These are phyloP conservation scores for Geranium rotundifolium DNA, from an alignment of 345 rosid species.

Conservation along the genomic window DNA sequence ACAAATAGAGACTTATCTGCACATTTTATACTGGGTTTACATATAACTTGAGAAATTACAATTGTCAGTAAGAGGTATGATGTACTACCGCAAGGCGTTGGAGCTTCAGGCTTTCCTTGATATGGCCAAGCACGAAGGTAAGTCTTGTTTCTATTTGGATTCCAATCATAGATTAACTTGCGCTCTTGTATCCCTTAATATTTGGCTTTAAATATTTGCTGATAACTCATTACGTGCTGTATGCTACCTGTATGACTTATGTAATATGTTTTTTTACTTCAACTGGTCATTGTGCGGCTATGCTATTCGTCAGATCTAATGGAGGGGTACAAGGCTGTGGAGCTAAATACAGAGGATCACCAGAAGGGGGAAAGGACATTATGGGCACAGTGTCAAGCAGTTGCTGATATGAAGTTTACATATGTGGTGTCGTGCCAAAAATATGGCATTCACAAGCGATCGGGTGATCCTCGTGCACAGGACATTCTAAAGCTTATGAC, in stretches of 20 bases:
- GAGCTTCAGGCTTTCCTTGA: conserved; percentile 99
- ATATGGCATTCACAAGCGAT: conserved; percentile 87
- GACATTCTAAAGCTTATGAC: conserved; percentile 90
- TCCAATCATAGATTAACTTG: not conserved
- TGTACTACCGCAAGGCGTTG: conserved; percentile 95
- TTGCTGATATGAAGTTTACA: too few relatives aligned
- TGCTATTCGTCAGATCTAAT: conserved; percentile 46
- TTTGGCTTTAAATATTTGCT: too few relatives aligned
- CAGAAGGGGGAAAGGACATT: conserved; percentile 69
- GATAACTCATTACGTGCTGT: not conserved
- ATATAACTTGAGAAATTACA: not conserved
- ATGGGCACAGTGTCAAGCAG: conserved; percentile 88
- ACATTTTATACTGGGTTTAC: not conserved
- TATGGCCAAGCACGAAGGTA: conserved; percentile 97
- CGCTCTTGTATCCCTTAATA: not conserved
- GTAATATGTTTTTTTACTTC: not conserved
- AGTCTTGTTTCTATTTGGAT: not conserved
- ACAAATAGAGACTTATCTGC: not conserved
- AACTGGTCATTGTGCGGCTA: not conserved
- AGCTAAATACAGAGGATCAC: conserved; percentile 53
- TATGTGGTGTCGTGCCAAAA: conserved; percentile 95
- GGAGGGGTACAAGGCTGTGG: conserved; percentile 95
- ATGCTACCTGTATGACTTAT: not conserved
- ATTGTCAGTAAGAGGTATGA: conserved; percentile 87
- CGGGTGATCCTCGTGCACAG: conserved; percentile 74